These are phyloP conservation scores for Petunia hybrid DNA, from an alignment of 305 asterid genomes.

Conservation along the genomic window DNA sequence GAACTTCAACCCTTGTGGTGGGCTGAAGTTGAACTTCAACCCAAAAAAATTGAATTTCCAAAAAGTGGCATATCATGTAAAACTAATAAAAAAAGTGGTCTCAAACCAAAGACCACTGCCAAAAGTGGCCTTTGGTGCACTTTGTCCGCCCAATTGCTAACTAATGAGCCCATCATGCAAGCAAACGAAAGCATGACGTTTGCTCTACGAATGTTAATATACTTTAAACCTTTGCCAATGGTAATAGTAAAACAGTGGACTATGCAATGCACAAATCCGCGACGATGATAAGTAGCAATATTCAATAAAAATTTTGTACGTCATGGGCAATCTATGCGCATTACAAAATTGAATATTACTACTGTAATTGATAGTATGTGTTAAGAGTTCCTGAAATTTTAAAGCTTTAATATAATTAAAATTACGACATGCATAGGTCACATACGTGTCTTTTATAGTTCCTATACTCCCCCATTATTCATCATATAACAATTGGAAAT, in stretches of 20 bases:
- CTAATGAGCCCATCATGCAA: not conserved
- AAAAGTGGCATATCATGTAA: too few species aligned
- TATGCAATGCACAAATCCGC: not conserved
- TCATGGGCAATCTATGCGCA: not conserved
- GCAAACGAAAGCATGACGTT: constrained; percentile 26
- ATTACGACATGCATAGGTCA: constrained; percentile 25
- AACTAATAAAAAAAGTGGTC: too few species aligned
- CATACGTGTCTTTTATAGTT: not conserved
- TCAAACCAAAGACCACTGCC: too few species aligned
- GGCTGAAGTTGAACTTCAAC: too few species aligned
- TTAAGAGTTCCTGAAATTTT: not conserved
- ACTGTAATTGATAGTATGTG: not conserved
- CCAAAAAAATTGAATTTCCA: too few species aligned
- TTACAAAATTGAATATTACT: not conserved
- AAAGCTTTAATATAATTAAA: not conserved
- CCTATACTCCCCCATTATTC: not conserved
- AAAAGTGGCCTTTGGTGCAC: too few species aligned
- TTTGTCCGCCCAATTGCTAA: too few species aligned
- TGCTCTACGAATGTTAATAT: not conserved
- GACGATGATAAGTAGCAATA: not conserved
- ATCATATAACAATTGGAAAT: not conserved
- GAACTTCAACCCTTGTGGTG: too few species aligned
- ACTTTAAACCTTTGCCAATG: not conserved
- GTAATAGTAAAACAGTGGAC: not conserved
- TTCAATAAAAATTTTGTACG: not conserved